Conservation (phyloP, 2,329 filamentous ascomycete genomes). For the Ascomycota sp. region DNA sequence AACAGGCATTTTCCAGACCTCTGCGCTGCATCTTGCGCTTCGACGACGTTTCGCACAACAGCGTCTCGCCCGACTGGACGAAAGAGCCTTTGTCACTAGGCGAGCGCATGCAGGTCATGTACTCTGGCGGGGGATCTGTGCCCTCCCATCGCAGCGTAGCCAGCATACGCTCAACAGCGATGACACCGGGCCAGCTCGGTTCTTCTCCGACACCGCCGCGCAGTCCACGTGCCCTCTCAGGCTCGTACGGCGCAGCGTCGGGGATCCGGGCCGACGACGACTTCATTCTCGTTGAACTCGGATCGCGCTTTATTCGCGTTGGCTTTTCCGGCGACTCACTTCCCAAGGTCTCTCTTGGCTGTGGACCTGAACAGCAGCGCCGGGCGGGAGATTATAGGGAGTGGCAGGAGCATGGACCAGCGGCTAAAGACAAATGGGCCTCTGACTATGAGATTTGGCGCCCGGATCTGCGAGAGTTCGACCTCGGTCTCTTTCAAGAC, state of each 20-base stretch:
- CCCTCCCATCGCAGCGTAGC: conserved; percentile 36
- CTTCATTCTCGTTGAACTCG: conserved; percentile 60
- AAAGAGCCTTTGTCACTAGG: neutral
- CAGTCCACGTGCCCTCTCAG: conserved; percentile 20
- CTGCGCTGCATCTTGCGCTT: too few relatives aligned
- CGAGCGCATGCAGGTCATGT: conserved; percentile 13
- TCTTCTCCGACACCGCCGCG: conserved; percentile 33
- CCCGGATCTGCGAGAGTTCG: conserved; percentile 46
- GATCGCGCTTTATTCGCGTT: conserved; percentile 52
- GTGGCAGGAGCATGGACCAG: conserved; percentile 33
- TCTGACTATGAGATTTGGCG: conserved; percentile 54
- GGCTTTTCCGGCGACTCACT: conserved; percentile 69
- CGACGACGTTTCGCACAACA: too few relatives aligned
- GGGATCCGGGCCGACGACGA: conserved; percentile 60
- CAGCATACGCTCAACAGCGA: conserved; percentile 25
- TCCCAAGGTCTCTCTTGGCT: conserved; percentile 49
- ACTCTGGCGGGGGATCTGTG: conserved; percentile 18
- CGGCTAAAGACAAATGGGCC: conserved; percentile 33
- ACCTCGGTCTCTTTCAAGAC: conserved; percentile 64
- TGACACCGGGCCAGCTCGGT: conserved; percentile 11
- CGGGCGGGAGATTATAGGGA: conserved; percentile 61
- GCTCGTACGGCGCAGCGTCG: conserved; percentile 35
- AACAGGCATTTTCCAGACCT: too few relatives aligned
- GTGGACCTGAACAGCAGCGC: conserved; percentile 53
- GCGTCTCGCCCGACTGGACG: neutral